These are phyloP conservation scores for Ceratobasidium sp. DNA, from an alignment of 1,284 basidiomycete species.

Conservation along the genomic window DNA sequence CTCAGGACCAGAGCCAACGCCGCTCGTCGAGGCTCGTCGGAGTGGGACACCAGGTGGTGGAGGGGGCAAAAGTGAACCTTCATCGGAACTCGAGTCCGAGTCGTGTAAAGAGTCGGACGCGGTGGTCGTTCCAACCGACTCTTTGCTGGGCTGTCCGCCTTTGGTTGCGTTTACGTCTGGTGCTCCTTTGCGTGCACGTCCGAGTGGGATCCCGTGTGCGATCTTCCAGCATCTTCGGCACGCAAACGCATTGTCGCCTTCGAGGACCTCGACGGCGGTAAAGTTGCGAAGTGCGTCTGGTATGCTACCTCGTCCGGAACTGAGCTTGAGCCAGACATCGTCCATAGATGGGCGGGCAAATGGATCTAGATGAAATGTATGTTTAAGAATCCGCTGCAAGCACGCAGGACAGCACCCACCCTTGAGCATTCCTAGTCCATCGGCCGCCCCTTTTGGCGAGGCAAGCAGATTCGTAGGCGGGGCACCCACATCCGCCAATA, in stretches of 20 bases:
- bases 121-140: slow-evolving; percentile 25
- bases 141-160: slow-evolving; percentile 51
- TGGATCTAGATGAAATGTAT: slow-evolving; percentile 5
- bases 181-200: slow-evolving; percentile 51
- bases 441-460: slow-evolving; percentile 28
- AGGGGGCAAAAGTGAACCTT: slow-evolving; percentile 20
- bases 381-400: neutral
- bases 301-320: slow-evolving; percentile 56
- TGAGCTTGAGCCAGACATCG: slow-evolving; percentile 48
- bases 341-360: slow-evolving; percentile 34
- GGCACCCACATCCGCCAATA: slow-evolving; percentile 68
- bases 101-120: slow-evolving; percentile 24
- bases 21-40: slow-evolving; percentile 35
- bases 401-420: neutral
- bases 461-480: slow-evolving; percentile 32
- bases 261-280: slow-evolving; percentile 89
- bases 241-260: slow-evolving; percentile 94
- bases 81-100: slow-evolving; percentile 50
- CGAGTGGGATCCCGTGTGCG: slow-evolving; percentile 65
- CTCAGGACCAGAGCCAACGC: slow-evolving; percentile 17
- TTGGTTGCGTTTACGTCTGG: slow-evolving; percentile 59
- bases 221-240: slow-evolving; percentile 95
- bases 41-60: slow-evolving; percentile 2
- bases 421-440: slow-evolving; percentile 29
- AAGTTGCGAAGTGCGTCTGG: slow-evolving; percentile 82